A percentile compares a stretch with the other conserved stretches of the same genome.
Conservation (phyloP, 768 basidiomycete species). For the Tricholoma matsutake region DNA sequence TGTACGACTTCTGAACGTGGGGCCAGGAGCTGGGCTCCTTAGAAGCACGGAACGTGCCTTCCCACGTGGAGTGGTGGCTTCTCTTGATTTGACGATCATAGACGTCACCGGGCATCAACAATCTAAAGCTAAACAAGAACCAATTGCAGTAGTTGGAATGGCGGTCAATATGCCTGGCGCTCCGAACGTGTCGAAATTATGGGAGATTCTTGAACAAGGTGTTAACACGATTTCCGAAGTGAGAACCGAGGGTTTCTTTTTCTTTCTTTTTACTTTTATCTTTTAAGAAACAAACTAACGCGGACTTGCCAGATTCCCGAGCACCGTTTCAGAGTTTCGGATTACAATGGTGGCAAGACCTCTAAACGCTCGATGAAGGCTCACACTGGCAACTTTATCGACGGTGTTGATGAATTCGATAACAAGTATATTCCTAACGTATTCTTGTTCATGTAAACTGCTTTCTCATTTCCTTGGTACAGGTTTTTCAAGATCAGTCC, state of each 20-base stretch:
- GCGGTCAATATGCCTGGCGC: conserved; percentile 61
- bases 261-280: neutral
- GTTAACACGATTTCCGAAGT: conserved; percentile 58
- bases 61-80: conserved; percentile 13
- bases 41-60: conserved; percentile 37
- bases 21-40: conserved; percentile 41
- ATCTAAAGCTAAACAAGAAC: conserved; percentile 34
- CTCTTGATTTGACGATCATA: conserved; percentile 21
- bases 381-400: conserved; percentile 62
- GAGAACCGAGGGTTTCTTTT: conserved; percentile 7
- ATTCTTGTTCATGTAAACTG: neutral
- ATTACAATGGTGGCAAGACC: conserved; percentile 31
- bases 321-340: conserved; percentile 49
- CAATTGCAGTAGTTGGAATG: conserved; percentile 74
- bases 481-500: conserved; percentile 72
- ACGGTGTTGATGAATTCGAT: conserved; percentile 58
- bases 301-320: conserved; percentile 50
- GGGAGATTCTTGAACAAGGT: conserved; percentile 58
- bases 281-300: conserved; percentile 4
- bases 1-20: conserved; percentile 46
- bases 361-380: conserved; percentile 46
- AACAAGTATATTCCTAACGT: conserved; percentile 34
- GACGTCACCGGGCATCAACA: conserved; percentile 2
- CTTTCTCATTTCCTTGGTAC: neutral
- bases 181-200: conserved; percentile 42